Conservation (phyloP, 768 basidiomycete species). For the Lyophyllum atratum region DNA sequence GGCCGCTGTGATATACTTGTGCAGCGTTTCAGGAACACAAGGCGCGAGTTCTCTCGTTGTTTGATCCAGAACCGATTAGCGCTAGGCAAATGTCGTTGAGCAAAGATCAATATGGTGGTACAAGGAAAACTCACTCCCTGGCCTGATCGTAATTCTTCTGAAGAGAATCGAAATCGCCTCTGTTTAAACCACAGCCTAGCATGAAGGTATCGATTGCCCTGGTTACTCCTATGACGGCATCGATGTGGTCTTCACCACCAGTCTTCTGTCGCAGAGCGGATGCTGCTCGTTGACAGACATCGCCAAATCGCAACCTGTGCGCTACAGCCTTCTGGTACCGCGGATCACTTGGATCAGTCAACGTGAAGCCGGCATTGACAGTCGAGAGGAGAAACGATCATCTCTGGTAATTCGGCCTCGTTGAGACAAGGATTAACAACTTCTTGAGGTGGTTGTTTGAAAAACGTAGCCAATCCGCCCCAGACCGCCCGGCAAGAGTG, state of each 20-base stretch:
- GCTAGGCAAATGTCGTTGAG: constrained; percentile 30
- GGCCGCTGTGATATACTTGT: constrained; percentile 74
- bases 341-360: constrained; percentile 72
- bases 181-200: constrained; percentile 67
- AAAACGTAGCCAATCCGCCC: constrained; percentile 73
- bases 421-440: constrained; percentile 61
- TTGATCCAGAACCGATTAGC: constrained; percentile 66
- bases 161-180: constrained; percentile 58
- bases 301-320: constrained; percentile 66
- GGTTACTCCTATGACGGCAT: constrained; percentile 75
- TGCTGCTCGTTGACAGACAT: constrained; percentile 69
- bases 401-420: constrained; percentile 67
- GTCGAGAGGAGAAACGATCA: constrained; percentile 67
- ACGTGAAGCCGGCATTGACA: constrained; percentile 72
- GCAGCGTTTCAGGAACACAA: constrained; percentile 78
- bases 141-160: constrained; percentile 69
- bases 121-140: constrained; percentile 50
- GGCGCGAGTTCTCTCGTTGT: constrained; percentile 76
- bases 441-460: constrained; percentile 57
- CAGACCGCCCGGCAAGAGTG: constrained; percentile 76
- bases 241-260: constrained; percentile 81
- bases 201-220: constrained; percentile 77
- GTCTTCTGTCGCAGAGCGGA: constrained; percentile 59
- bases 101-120: neutral
- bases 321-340: constrained; percentile 66